These are phyloP conservation scores for Fraxinus ornus DNA, from an alignment of 305 asterid genomes.

Conservation along the genomic window DNA sequence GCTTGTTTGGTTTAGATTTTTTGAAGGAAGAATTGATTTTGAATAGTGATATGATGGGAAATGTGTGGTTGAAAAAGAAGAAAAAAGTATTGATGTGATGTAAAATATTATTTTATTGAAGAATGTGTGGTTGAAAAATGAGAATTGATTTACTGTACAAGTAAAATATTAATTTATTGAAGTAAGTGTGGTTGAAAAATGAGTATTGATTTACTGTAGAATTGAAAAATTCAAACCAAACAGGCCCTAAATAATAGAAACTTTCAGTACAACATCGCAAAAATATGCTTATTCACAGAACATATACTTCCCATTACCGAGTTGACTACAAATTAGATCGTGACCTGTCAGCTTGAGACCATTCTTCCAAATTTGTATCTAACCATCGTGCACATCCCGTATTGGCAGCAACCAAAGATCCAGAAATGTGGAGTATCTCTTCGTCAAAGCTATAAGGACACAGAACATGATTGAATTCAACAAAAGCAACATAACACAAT, in stretches of 20 bases:
- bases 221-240: no score
- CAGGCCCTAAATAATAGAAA: background rate
- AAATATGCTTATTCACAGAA: background rate
- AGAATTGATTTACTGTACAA: no score
- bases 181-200: no score
- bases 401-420: constrained; percentile 45
- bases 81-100: no score
- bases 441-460: constrained; percentile 52
- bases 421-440: constrained; percentile 57
- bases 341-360: constrained; percentile 49
- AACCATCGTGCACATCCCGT: constrained; percentile 62
- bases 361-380: constrained; percentile 41
- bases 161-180: no score
- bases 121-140: no score
- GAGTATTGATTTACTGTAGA: no score
- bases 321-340: background rate
- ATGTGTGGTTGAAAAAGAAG: no score
- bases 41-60: no score
- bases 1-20: no score
- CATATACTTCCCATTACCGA: background rate
- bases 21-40: no score
- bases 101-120: no score
- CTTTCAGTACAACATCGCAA: background rate
- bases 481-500: background rate
- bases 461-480: background rate